Evolutionary conservation across 495 filamentous ascomycete species (phyloP).

Genomic region (Clohesyomyces aquaticus): DNA sequence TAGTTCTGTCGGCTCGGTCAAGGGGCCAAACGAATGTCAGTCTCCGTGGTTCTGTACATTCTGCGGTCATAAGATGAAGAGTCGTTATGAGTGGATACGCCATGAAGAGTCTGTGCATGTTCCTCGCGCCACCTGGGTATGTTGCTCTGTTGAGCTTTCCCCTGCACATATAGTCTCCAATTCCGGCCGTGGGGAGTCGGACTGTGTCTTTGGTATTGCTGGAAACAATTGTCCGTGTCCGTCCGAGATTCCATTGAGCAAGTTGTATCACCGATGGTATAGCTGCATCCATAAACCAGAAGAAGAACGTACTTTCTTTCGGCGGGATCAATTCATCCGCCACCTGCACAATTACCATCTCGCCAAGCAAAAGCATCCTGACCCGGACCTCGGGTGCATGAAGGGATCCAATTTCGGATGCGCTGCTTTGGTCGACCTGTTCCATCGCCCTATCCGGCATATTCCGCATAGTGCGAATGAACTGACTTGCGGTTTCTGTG

Average conservation of each 20-base stretch:
- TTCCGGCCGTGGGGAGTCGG: no score
- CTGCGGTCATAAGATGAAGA: neutral
- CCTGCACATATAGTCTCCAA: no score
- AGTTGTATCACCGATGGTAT: neutral
- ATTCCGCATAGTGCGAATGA: neutral
- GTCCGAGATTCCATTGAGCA: neutral
- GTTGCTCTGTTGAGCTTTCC: neutral
- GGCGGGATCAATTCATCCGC: conserved; percentile 10
- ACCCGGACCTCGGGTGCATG: neutral
- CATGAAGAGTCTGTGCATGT: conserved; percentile 8
- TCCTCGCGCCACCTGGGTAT: conserved; percentile 1
- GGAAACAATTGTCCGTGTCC: neutral
- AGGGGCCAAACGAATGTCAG: neutral
- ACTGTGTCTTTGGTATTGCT: neutral
- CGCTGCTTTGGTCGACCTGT: neutral
- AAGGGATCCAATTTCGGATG: conserved; percentile 5
- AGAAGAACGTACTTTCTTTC: conserved; percentile 1
- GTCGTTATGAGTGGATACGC: conserved; percentile 4
- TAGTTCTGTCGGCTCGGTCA: neutral
- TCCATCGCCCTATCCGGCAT: neutral
- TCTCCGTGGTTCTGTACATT: neutral
- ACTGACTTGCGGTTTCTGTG: neutral
- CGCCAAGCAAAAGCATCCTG: neutral
- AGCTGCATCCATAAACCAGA: no score
- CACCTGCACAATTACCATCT: neutral